These are phyloP conservation scores for Nitzschia sp. DNA, from an alignment of 108 stramenopile species.

Conservation along the genomic window DNA sequence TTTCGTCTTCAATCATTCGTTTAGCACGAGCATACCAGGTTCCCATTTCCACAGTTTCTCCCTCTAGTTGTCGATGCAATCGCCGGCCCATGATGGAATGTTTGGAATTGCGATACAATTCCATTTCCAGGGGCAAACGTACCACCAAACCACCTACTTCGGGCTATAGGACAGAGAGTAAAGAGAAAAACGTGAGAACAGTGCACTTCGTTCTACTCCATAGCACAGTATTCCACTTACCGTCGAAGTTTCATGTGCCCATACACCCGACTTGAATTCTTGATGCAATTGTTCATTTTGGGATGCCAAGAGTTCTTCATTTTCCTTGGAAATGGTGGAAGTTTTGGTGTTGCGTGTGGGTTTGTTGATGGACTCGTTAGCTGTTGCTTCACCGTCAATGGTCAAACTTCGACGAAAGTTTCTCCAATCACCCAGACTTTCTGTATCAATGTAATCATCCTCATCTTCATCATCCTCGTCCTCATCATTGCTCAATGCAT, in stretches of 20 bases:
- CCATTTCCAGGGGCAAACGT: conserved; percentile 81
- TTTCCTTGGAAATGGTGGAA: conserved; percentile 49
- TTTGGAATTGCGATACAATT: conserved; percentile 62
- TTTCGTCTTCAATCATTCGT: conserved; percentile 51
- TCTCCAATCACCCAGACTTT: conserved; percentile 65
- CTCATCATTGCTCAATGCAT: conserved; percentile 6
- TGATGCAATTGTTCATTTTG: conserved; percentile 59
- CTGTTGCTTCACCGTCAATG: neutral
- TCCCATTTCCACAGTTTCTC: conserved; percentile 33
- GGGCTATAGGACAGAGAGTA: conserved; percentile 39
- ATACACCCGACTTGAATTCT: conserved; percentile 66
- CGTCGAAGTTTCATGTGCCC: conserved; percentile 73
- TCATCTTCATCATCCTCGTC: conserved; percentile 51
- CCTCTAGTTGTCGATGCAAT: conserved; percentile 40
- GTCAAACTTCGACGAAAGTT: conserved; percentile 59
- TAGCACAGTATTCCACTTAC: conserved; percentile 31
- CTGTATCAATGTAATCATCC: conserved; percentile 55
- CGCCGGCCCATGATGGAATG: conserved; percentile 52
- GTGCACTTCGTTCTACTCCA: neutral
- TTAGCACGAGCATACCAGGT: conserved; percentile 64
- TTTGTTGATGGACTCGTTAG: neutral
- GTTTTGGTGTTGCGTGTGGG: conserved; percentile 5
- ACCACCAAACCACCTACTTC: conserved; percentile 82
- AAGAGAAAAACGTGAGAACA: neutral
- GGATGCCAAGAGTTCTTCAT: conserved; percentile 57